Conservation (phyloP, 257 asterid genomes). For the Nicotiana knightiana region DNA sequence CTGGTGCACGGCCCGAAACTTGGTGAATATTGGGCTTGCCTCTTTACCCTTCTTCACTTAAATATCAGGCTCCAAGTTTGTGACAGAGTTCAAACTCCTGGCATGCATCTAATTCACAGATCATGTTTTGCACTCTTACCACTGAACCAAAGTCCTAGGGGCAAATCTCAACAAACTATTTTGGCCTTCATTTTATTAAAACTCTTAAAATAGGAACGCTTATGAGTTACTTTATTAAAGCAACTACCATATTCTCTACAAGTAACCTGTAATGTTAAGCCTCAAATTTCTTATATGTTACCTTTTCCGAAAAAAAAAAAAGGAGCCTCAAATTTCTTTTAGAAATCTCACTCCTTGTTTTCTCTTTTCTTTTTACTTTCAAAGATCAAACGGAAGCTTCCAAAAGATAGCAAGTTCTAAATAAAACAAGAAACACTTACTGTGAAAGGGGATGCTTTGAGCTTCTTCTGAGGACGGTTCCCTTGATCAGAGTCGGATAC, state of each 20-base stretch:
- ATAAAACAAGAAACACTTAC: slow-evolving; percentile 32
- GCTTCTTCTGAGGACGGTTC: slow-evolving; percentile 44
- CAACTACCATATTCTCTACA: not conserved
- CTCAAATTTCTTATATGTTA: not conserved
- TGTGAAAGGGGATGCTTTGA: slow-evolving; percentile 23
- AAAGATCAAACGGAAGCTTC: not conserved
- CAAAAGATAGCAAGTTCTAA: not conserved
- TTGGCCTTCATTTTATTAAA: not conserved
- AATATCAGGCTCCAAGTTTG: not conserved
- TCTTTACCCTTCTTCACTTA: not conserved
- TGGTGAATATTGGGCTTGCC: not conserved
- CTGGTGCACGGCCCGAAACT: not conserved
- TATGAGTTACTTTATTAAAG: not conserved
- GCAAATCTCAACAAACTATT: not conserved
- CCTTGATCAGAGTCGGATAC: slow-evolving; percentile 19
- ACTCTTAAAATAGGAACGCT: not conserved
- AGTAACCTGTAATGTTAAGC: not conserved
- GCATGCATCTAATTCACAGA: not conserved
- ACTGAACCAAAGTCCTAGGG: not conserved
- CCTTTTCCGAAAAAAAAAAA: too few species aligned
- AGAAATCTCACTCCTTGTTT: not conserved
- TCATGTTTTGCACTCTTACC: not conserved
- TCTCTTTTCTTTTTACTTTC: too few species aligned
- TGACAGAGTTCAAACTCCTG: not conserved
- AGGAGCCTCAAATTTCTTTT: not conserved